Percentiles rank a stretch among this genome's conserved stretches.
phyloP scores from a whole-genome alignment of 371 early-diverging fungal genomes.

The Lichtheimia ornata region DNA sequence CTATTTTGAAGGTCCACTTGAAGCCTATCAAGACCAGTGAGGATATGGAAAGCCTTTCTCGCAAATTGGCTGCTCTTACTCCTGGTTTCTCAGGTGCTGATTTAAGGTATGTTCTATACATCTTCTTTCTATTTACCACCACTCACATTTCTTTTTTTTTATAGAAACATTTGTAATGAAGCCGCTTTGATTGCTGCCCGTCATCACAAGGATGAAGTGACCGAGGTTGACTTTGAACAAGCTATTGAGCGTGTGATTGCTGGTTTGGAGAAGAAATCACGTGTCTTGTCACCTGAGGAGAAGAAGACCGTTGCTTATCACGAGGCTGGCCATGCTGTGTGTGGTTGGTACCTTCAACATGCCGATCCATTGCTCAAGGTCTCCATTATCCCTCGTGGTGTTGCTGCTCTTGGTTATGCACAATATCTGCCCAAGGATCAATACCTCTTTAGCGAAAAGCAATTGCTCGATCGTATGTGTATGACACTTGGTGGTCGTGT shows the following conservation, averaged over 20 bases:
- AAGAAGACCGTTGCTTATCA: slow-evolving; percentile 99
- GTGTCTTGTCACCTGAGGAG: slow-evolving; percentile 95
- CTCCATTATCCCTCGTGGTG: slow-evolving; percentile 97
- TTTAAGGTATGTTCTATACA: slow-evolving; percentile 38
- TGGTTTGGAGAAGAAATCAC: slow-evolving; percentile 96
- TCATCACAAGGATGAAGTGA: slow-evolving; percentile 71
- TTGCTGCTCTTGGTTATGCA: slow-evolving; percentile 96
- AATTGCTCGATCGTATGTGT: slow-evolving; percentile 95
- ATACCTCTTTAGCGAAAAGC: slow-evolving; percentile 90
- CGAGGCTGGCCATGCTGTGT: slow-evolving; percentile 99
- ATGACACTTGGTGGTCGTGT: slow-evolving; percentile 98
- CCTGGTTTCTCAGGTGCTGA: slow-evolving; percentile 98
- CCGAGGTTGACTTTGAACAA: slow-evolving; percentile 90
- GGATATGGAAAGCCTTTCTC: slow-evolving; percentile 17
- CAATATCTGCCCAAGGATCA: slow-evolving; percentile 98
- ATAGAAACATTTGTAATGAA: slow-evolving; percentile 97
- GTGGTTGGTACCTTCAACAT: slow-evolving; percentile 96
- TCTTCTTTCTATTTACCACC: no score
- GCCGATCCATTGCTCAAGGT: slow-evolving; percentile 97
- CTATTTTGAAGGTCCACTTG: slow-evolving; percentile 95
- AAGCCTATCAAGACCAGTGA: slow-evolving; percentile 66
- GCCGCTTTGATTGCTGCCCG: slow-evolving; percentile 98
- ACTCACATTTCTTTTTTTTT: no score
- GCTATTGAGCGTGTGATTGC: slow-evolving; percentile 99
- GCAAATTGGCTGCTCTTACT: slow-evolving; percentile 79